Percentiles rank a stretch among this genome's conserved stretches.
Evolutionary conservation across 306 rosid genomes (phyloP).

Genomic region (Quillaja saponaria): DNA sequence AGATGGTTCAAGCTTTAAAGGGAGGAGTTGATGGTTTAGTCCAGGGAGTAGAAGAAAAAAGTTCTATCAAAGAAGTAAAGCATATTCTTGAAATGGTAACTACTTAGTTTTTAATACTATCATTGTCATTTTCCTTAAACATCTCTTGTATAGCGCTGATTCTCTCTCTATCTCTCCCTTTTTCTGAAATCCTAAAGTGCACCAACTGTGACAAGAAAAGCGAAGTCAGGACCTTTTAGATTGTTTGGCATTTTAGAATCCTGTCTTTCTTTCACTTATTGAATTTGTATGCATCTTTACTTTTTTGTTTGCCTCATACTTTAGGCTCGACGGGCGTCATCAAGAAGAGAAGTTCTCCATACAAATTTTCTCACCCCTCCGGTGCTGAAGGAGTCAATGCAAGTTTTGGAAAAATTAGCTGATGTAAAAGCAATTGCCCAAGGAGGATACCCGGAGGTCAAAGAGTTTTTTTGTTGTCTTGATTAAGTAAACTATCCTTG

Average conservation of each 20-base stretch:
- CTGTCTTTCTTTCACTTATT: constrained; percentile 10
- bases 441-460: constrained; percentile 96
- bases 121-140: constrained; percentile 18
- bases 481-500: constrained; percentile 5
- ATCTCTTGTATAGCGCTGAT: constrained; percentile 10
- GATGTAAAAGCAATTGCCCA: constrained; percentile 76
- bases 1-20: constrained; percentile 65
- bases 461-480: constrained; percentile 18
- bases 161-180: not conserved
- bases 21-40: constrained; percentile 64
- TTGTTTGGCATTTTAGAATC: constrained; percentile 15
- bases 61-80: constrained; percentile 72
- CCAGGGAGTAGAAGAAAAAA: constrained; percentile 68
- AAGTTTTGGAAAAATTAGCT: constrained; percentile 66
- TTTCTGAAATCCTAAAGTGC: constrained; percentile 1
- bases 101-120: constrained; percentile 21
- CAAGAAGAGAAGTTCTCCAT: constrained; percentile 74
- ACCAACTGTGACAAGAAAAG: constrained; percentile 11
- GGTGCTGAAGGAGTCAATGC: constrained; percentile 79
- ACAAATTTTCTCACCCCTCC: constrained; percentile 91
- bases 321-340: constrained; percentile 79
- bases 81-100: constrained; percentile 82
- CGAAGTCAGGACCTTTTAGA: constrained; percentile 12
- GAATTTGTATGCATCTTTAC: not conserved
- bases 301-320: constrained; percentile 25